Percentiles rank a stretch among this genome's conserved stretches.
Evolutionary conservation across 345 rosid genomes (phyloP).

Genomic region (Arabidopsis arenosa): DNA sequence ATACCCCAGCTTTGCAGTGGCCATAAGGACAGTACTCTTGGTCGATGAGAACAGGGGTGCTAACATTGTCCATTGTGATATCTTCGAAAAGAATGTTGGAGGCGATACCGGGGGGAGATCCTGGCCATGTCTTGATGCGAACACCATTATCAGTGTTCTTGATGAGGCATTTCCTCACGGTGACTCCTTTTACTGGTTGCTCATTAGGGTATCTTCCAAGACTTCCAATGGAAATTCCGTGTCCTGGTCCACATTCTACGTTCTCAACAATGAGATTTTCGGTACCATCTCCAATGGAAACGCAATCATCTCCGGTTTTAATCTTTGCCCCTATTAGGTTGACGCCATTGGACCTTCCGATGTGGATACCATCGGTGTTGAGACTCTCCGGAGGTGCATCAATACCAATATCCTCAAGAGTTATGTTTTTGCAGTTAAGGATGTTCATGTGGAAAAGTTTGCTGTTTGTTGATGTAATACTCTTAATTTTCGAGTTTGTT

Average conservation of each 20-base stretch:
- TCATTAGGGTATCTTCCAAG: conserved; percentile 58
- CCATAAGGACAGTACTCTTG: conserved; percentile 55
- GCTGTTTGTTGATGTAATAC: conserved; percentile 52
- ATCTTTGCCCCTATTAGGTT: conserved; percentile 40
- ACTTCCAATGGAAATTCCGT: conserved; percentile 65
- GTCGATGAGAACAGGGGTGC: conserved; percentile 58
- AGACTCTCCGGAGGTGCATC: conserved; percentile 53
- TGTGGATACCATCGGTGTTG: conserved; percentile 68
- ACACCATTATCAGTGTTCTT: conserved; percentile 56
- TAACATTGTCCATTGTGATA: conserved; percentile 57
- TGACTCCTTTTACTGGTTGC: conserved; percentile 54
- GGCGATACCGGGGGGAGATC: conserved; percentile 43
- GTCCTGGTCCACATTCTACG: conserved; percentile 65
- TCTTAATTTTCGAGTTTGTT: conserved; percentile 32
- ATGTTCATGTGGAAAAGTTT: conserved; percentile 56
- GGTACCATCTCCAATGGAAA: conserved; percentile 61
- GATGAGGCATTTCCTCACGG: conserved; percentile 48
- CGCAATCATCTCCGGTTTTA: conserved; percentile 59
- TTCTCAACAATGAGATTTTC: conserved; percentile 36
- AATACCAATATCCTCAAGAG: conserved; percentile 37
- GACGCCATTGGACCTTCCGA: conserved; percentile 49
- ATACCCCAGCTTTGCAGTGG: conserved; percentile 52
- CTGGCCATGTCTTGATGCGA: conserved; percentile 69
- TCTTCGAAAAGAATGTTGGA: conserved; percentile 54
- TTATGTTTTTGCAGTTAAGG: conserved; percentile 50